Conservation (phyloP, 176 grass and related monocot genomes). For the Calamus simplicifolius region DNA sequence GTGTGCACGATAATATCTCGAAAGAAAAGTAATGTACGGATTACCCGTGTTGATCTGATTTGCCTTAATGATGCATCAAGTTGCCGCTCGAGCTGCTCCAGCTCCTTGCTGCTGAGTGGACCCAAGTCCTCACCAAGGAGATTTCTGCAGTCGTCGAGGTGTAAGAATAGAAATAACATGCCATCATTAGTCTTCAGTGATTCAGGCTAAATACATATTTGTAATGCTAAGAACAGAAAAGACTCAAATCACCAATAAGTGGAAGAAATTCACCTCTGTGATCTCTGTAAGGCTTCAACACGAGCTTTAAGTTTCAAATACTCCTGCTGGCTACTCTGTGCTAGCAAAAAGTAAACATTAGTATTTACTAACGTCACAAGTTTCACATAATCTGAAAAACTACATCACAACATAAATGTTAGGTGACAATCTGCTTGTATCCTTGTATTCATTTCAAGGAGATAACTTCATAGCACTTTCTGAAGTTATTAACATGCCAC, state of each 20-base stretch:
- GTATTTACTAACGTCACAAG: too few species aligned
- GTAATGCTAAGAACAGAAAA: too few species aligned
- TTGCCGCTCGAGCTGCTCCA: slow-evolving; percentile 81
- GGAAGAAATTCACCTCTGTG: slow-evolving; percentile 49
- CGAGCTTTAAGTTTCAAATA: slow-evolving; percentile 66
- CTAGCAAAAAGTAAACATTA: neutral
- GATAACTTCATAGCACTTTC: too few species aligned
- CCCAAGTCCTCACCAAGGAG: slow-evolving; percentile 81
- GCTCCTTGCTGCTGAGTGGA: slow-evolving; percentile 51
- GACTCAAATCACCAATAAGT: neutral
- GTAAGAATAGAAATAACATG: too few species aligned
- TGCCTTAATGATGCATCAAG: slow-evolving; percentile 90
- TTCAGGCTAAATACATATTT: too few species aligned
- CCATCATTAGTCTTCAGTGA: too few species aligned
- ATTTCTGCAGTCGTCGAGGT: slow-evolving; percentile 45
- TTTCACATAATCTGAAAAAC: too few species aligned
- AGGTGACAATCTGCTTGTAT: too few species aligned
- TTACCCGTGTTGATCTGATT: slow-evolving; percentile 93
- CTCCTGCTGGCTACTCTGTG: slow-evolving; percentile 69
- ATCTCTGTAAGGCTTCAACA: slow-evolving; percentile 62
- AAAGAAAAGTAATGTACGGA: neutral
- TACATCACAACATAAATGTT: too few species aligned
- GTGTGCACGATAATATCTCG: too few species aligned
- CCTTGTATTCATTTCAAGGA: too few species aligned
- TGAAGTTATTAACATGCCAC: too few species aligned